Base-by-base conservation (phyloP, 169 alveolate genomes). In the Plasmodium yoelii region DNA sequence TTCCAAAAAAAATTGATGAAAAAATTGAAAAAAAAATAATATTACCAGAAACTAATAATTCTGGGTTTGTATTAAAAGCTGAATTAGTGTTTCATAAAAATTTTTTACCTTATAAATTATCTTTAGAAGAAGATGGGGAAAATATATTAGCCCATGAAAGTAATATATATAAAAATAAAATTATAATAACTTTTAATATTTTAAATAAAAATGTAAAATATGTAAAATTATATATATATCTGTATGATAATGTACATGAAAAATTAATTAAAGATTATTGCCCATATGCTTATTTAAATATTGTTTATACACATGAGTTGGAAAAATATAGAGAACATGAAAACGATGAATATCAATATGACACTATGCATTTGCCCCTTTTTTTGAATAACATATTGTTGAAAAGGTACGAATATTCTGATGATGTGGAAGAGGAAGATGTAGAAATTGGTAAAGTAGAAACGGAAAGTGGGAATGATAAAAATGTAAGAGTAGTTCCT, bases 191-290 rank as follows among this genome's bases (percentile, higher is more conserved):
- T 5, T 8, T 77, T 13, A 67, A 28, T 8, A 18, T 77, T 18
- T 67, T 64, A 24, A 77, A 77, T 77, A 51, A 44, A 19, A 10
- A n/a, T 7, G 59, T 18, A 10, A 77, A 64, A 9, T 7, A 1
- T 18, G 15, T 77, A 42, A 77, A 77, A 13, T 44, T 77, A 7
- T 49, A 47, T 44, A 69, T 77, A 13, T 74, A 77, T 49, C 5
- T 64, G 18, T 77, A 77, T 69, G 88, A 77, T 49, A 69, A 77
- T 51, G 67, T 77, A 42, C 26, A 64, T 56, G 75, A 64, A 7
- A 53, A 51, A 12, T 24, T 77, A 24, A 64, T 19, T 15, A 28
- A 51, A 44, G 51, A 42, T 44, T 77, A 51, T 77, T 77, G 88
- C 12, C 47, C 88, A 1, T 77, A 77, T 13, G 88, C 80, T 12